Evolutionary conservation across 495 filamentous ascomycete genomes (phyloP), one percentile per base, ranked within the genome.

Genomic region (Melanomma pulvis-pyrius): DNA sequence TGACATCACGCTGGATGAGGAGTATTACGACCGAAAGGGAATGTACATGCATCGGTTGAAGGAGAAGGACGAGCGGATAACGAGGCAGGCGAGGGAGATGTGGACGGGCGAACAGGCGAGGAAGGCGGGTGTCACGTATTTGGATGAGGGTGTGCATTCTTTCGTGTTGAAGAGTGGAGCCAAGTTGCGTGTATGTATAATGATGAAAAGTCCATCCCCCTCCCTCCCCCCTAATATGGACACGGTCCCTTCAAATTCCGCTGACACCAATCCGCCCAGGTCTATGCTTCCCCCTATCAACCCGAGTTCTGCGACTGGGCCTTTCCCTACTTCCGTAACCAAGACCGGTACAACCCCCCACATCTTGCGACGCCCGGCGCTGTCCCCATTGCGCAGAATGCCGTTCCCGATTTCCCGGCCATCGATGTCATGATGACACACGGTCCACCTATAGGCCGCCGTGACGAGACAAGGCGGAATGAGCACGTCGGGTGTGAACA

Each of bases 401-500:
- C 83, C 1, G 76, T 83, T 67, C 88, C 81, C 0, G 66, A 72
- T 65, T 84, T 75, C 54, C 75, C 81, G 0, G 71, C 63, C 0
- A 75, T 88, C 13, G 87, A 93, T 66, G 80, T 93, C 2, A 79
- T 87, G 46, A 82, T 93, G 64, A 92, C 90, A 0, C 90, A 94
- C 68, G 88, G 90, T 2, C 91, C 91, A 8, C 89, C 91, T 0
- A 68, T 77, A 3, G 80, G 79, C 0, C 75, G 88, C 1, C 74
- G 88, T 3, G 90, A 92, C 71, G 53, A 71, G 5, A 79, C 78
- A 1, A 24, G 39, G 2, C 47, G 63, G 57, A 17, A 57, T 7
- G 29, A 76, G 21, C 74, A 80, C 50, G 82, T 81, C 21, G 89
- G 88, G 0, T 90, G 86, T 63, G 73, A 76, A 15, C 66, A 81